Percentiles rank a stretch among this genome's conserved stretches.
phyloP scores from a whole-genome alignment of 768 basidiomycete species.

The Rhodotorula sphaerocarpa region DNA sequence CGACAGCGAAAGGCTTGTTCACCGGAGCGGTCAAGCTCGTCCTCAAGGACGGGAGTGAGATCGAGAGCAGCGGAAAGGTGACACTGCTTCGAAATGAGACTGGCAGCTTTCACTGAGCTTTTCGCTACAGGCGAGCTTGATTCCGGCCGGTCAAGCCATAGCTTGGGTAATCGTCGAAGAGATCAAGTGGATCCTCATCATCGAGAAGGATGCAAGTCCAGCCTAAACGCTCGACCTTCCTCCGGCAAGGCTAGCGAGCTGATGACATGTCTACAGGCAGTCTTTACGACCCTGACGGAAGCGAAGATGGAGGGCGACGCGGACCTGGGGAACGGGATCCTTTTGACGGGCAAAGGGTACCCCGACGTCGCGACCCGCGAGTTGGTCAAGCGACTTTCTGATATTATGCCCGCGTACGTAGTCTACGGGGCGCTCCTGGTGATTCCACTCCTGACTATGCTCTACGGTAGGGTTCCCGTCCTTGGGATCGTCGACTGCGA shows the following conservation, averaged over 20 bases:
- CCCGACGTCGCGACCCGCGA: slow-evolving; percentile 87
- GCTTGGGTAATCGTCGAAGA: slow-evolving; percentile 52
- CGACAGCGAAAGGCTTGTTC: slow-evolving; percentile 79
- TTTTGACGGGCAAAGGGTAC: slow-evolving; percentile 72
- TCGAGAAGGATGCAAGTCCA: slow-evolving; percentile 79
- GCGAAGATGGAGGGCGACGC: slow-evolving; percentile 47
- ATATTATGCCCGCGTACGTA: slow-evolving; percentile 51
- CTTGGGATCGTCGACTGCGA: slow-evolving; percentile 79
- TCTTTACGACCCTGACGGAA: slow-evolving; percentile 79
- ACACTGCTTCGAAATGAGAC: no score
- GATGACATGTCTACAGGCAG: slow-evolving; percentile 62
- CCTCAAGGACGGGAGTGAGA: slow-evolving; percentile 24
- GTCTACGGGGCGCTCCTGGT: no score
- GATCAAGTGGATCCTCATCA: slow-evolving; percentile 68
- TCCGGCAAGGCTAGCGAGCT: not conserved
- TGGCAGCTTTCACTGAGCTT: no score
- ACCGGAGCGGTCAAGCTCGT: slow-evolving; percentile 58
- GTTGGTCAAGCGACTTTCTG: slow-evolving; percentile 63
- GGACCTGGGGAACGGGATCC: slow-evolving; percentile 33
- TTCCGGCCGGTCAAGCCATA: slow-evolving; percentile 70
- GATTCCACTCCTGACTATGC: no score
- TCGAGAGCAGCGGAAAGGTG: no score
- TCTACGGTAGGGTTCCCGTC: slow-evolving; percentile 66
- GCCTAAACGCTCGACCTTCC: not conserved
- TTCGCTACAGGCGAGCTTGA: slow-evolving; percentile 56